A percentile compares a stretch with the other conserved stretches of the same genome.
Conservation (phyloP, 1,139 yeast species). For the Lodderomyces orthopsilosis region DNA sequence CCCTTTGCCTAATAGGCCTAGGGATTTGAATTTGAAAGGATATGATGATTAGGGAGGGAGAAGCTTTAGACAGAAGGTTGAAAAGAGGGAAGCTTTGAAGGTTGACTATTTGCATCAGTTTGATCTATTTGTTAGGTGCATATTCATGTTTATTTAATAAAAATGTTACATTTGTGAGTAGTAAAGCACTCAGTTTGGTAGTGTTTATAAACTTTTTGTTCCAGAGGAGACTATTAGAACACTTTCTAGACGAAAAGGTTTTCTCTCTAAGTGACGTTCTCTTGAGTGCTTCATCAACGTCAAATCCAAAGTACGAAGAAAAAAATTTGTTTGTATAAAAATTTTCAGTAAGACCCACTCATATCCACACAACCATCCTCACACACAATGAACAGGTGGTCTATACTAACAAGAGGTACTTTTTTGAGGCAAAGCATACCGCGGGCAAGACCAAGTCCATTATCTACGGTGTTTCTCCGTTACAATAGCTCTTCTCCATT, state of each 20-base stretch:
- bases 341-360: background rate
- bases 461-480: background rate
- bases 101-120: background rate
- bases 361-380: too few species aligned
- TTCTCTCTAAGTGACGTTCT: too few species aligned
- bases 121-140: background rate
- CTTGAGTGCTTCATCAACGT: too few species aligned
- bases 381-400: slow-evolving; percentile 10
- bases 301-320: background rate
- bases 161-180: background rate
- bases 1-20: slow-evolving; percentile 61
- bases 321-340: slow-evolving; percentile 7
- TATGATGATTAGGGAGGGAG: slow-evolving; percentile 46
- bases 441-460: background rate
- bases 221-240: too few species aligned
- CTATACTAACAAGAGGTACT: slow-evolving; percentile 7
- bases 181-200: too few species aligned
- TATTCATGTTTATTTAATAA: background rate
- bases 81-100: background rate
- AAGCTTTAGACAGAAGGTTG: background rate
- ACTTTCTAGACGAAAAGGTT: too few species aligned
- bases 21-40: slow-evolving; percentile 50
- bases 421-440: slow-evolving; percentile 2
- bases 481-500: slow-evolving; percentile 3
- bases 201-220: too few species aligned